Base-by-base conservation (phyloP, 164 flowering plant species). In the Stephania yunnanensis region DNA sequence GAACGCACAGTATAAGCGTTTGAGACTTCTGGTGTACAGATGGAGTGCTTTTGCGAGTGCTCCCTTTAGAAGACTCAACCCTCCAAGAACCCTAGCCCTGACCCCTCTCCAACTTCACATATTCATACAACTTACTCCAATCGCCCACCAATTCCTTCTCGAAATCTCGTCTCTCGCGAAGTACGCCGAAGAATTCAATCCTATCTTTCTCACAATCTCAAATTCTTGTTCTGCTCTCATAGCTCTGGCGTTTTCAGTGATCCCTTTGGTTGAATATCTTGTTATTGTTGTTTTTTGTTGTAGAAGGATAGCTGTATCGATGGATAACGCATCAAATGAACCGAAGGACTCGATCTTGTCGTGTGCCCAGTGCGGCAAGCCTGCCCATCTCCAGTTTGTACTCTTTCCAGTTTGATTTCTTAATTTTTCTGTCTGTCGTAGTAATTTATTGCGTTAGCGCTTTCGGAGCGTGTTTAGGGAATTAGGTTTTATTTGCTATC, bases 301-400 rank as follows among this genome's bases (percentile, higher is more conserved):
- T 66, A 25, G 69, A 30, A 25, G 30, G 7, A 25, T 5, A 66
- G 7, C 74, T 58, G 72, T 29, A 70, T 42, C 68, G n/a, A 88
- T 89, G 92, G 90, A 86, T 58, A 91, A 86, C 36, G 88, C 77
- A 72, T 85, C 90, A 17, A 85, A 80, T 74, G 85, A 50, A 68
- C 20, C 77, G 46, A 79, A 80, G 61, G 92, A 84, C 10, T 72
- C 84, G 9, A 66, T 75, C 12, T 78, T 87, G 9, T 80, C 88
- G 5, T 94, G 98, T 79, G 92, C 75, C 77, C 84, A 82, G 10
- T 94, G 98, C 73, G 90, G 89, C 83, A 89, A 92, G 69, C 90
- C 93, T 70, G 97, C 98, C 19, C 73, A 82, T 83, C 93, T 94
- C 69, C 98, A 92, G 98, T 94, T 87, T 72, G 94, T 82, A 64